Evolutionary conservation across 805 yeast species (phyloP), one percentile per base, ranked within the genome.

Genomic region (Candida gorgasii): DNA sequence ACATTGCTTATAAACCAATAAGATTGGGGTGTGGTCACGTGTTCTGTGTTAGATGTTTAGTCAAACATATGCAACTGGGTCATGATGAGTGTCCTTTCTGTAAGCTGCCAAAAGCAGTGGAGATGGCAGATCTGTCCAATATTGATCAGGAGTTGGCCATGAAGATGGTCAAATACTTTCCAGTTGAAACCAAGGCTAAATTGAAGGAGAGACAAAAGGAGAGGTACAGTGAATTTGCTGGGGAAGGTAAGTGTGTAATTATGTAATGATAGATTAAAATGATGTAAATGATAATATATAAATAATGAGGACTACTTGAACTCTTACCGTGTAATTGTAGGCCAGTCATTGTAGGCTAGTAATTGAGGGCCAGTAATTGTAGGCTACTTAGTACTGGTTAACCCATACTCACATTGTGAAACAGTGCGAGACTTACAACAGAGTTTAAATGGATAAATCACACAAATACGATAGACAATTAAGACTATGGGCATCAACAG

Each of bases 381-480:
- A 15, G n/a, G 8, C 38, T 50, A 49, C 15, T 44, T 5, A 64
- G 13, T 26, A n/a, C n/a, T n/a, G n/a, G n/a, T n/a, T n/a, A n/a
- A n/a, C n/a, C n/a, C n/a, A n/a, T n/a, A n/a, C 29, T 26, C 29
- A 11, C 17, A 29, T 14, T 8, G 17, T 27, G n/a, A 13, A 27
- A 13, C 14, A 9, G 6, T 27, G 14, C 30, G 19, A 7, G 6
- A n/a, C n/a, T n/a, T n/a, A n/a, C n/a, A n/a, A n/a, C n/a, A n/a
- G n/a, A n/a, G n/a, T 27, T 13, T 5, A 13, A 12, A 36, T 69
- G 16, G 71, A 71, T 26, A 76, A 68, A 42, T 61, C 59, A 52
- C 69, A 71, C 37, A 81, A 81, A 47, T 89, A 87, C 57, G 97
- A 90, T 61, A 74, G 99, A 28, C 98, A 92, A 58, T 65, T 92